A percentile compares a stretch with the other conserved stretches of the same genome.
Conservation (phyloP, 129 eudicot species). For the Flaveria sonorensis region DNA sequence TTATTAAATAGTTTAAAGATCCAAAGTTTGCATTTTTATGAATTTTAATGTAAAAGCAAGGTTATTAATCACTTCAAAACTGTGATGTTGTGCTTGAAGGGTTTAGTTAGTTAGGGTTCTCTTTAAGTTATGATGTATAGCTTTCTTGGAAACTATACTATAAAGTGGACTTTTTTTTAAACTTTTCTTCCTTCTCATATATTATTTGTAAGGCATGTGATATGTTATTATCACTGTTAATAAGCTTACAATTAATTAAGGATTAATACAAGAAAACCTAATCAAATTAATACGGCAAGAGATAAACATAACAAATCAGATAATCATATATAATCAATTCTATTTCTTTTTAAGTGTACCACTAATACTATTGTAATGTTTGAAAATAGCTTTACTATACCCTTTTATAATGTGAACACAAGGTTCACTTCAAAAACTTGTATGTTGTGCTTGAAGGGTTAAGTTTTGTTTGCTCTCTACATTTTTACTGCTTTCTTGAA, state of each 20-base stretch:
- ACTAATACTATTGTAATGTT: not conserved
- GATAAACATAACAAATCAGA: too few relatives aligned
- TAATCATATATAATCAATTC: too few relatives aligned
- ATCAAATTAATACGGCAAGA: too few relatives aligned
- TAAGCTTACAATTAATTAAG: too few relatives aligned
- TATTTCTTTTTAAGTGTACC: too few relatives aligned
- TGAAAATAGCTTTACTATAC: not conserved
- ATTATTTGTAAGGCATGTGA: too few relatives aligned
- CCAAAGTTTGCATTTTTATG: not conserved
- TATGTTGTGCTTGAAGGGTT: not conserved
- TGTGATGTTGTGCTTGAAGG: slow-evolving; percentile 7
- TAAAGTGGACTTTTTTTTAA: not conserved
- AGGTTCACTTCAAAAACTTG: not conserved
- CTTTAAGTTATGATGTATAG: not conserved
- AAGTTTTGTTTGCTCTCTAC: not conserved
- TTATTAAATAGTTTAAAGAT: not conserved
- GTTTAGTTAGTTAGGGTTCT: not conserved
- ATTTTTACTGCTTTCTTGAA: not conserved
- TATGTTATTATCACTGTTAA: too few relatives aligned
- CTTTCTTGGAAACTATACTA: not conserved
- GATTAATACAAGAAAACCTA: too few relatives aligned
- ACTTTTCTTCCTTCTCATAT: too few relatives aligned
- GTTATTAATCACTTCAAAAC: not conserved
- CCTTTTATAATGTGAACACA: not conserved
- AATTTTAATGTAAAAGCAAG: not conserved